These are phyloP conservation scores for Aspergillus ochraceus DNA, from an alignment of 2,329 filamentous ascomycete genomes.

Conservation along the genomic window DNA sequence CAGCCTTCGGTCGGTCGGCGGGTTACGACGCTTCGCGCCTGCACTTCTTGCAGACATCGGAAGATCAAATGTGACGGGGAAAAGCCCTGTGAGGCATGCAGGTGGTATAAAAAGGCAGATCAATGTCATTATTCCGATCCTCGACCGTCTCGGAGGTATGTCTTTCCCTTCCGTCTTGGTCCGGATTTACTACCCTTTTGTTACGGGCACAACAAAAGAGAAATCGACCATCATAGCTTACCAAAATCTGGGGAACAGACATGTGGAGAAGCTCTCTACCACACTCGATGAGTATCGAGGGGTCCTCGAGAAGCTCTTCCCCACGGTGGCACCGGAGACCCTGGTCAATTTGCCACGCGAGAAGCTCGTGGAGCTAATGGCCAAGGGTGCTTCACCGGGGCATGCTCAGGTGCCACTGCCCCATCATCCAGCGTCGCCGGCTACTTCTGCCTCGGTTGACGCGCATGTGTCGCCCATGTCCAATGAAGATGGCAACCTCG, in stretches of 20 bases:
- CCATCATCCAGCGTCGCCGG: slow-evolving; percentile 39
- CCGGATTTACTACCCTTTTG: no score
- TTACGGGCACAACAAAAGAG: not conserved
- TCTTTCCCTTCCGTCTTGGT: not conserved
- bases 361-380: slow-evolving; percentile 60
- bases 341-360: slow-evolving; percentile 56
- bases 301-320: slow-evolving; percentile 63
- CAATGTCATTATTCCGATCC: slow-evolving; percentile 80
- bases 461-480: slow-evolving; percentile 40
- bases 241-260: slow-evolving; percentile 21
- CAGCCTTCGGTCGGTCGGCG: slow-evolving; percentile 35
- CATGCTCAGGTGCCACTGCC: slow-evolving; percentile 34
- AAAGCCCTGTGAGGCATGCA: slow-evolving; percentile 78
- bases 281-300: slow-evolving; percentile 65
- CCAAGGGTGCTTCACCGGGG: slow-evolving; percentile 12
- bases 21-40: slow-evolving; percentile 54
- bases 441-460: slow-evolving; percentile 49
- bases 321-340: slow-evolving; percentile 56
- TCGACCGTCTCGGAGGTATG: slow-evolving; percentile 74
- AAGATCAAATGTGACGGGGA: slow-evolving; percentile 84
- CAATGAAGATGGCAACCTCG: slow-evolving; percentile 55
- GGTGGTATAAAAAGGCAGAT: slow-evolving; percentile 77
- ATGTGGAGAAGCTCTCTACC: slow-evolving; percentile 61
- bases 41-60: slow-evolving; percentile 73
- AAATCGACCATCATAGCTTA: slow-evolving; percentile 16